phyloP scores from a whole-genome alignment of 805 yeast species.

The Wickerhamiella galacta region DNA sequence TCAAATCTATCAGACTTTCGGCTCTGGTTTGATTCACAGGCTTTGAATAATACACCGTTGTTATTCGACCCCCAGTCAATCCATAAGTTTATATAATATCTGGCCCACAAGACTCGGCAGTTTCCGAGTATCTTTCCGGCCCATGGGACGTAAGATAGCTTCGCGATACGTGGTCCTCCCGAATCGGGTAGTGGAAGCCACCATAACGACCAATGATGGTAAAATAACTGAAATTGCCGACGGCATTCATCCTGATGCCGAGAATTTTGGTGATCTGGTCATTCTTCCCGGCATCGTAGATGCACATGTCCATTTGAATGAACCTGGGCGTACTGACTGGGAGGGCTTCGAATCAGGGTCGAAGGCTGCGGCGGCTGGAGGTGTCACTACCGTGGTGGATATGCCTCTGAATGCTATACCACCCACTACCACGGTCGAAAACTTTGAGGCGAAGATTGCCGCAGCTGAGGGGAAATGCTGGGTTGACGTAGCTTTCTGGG shows the following conservation, averaged over 20 bases:
- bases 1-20: too few species aligned
- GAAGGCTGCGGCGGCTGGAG: conserved; percentile 86
- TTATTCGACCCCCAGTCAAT: too few species aligned
- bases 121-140: conserved; percentile 2
- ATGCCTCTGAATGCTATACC: conserved; percentile 96
- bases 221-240: conserved; percentile 32
- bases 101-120: too few species aligned
- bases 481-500: conserved; percentile 96
- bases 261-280: conserved; percentile 45
- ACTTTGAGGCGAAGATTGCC: conserved; percentile 52
- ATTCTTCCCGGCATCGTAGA: conserved; percentile 91
- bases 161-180: conserved; percentile 15
- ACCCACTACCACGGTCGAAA: conserved; percentile 75
- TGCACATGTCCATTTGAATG: conserved; percentile 85
- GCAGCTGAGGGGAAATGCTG: conserved; percentile 74
- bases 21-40: too few species aligned
- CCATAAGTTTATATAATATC: too few species aligned
- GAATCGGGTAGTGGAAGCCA: conserved; percentile 16
- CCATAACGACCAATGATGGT: conserved; percentile 28
- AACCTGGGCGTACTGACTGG: conserved; percentile 96
- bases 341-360: conserved; percentile 95
- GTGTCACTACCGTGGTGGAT: conserved; percentile 88
- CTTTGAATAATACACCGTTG: too few species aligned
- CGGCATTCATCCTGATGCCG: conserved; percentile 12
- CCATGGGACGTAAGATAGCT: conserved; percentile 6